These are phyloP conservation scores for Sisymbrium irio DNA, from an alignment of 345 rosid species.

Conservation along the genomic window DNA sequence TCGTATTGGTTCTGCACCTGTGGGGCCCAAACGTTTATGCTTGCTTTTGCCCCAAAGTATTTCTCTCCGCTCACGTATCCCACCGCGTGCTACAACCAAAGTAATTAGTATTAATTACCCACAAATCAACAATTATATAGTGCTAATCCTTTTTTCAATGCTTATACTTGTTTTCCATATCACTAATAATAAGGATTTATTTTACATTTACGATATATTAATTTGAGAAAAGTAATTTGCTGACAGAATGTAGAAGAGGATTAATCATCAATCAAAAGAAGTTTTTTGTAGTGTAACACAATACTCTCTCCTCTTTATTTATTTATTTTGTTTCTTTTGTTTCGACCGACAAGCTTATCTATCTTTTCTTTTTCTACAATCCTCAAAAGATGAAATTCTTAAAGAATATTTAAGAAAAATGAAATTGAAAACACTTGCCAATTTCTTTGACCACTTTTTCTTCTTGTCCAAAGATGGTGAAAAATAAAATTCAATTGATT, in stretches of 20 bases:
- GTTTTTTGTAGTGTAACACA: conserved; percentile 18
- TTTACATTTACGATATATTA: not conserved
- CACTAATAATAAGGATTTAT: too few species aligned
- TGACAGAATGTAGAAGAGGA: conserved; percentile 19
- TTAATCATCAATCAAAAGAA: conserved; percentile 23
- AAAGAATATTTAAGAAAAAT: not conserved
- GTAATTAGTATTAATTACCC: not conserved
- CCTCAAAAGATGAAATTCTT: conserved; percentile 4
- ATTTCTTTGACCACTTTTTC: conserved; percentile 32
- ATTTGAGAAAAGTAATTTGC: not conserved
- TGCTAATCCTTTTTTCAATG: not conserved
- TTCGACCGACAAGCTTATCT: conserved; percentile 26
- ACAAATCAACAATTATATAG: not conserved
- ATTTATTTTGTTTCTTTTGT: not conserved
- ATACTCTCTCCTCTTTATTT: not conserved
- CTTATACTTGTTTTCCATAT: not conserved
- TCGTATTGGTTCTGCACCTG: conserved; percentile 72
- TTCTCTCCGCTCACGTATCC: conserved; percentile 93
- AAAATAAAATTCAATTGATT: not conserved
- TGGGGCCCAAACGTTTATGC: conserved; percentile 97
- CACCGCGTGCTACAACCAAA: conserved; percentile 60
- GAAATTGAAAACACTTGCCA: conserved; percentile 19
- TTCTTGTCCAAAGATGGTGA: not conserved
- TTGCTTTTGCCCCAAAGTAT: conserved; percentile 95
- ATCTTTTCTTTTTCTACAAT: not conserved